Percentiles rank a stretch among this genome's conserved stretches.
Conservation (phyloP, 2,329 filamentous ascomycete species). For the Periconia sp. region DNA sequence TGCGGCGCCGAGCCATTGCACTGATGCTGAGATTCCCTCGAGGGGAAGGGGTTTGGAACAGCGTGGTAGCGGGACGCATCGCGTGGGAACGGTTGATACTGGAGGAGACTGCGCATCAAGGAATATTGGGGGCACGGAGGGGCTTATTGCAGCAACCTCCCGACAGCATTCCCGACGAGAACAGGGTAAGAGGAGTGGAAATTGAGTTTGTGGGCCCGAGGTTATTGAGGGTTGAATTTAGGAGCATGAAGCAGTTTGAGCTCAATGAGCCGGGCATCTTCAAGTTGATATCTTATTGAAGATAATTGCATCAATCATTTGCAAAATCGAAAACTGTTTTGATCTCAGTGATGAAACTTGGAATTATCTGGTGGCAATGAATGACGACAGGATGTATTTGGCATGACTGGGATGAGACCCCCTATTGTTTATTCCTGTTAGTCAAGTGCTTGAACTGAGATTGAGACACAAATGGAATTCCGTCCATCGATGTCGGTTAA, state of each 20-base stretch:
- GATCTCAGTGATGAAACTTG: too few species aligned
- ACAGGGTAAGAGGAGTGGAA: constrained; percentile 11
- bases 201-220: constrained; percentile 24
- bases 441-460: too few species aligned
- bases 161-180: constrained; percentile 9
- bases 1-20: constrained; percentile 27
- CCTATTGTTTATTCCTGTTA: too few species aligned
- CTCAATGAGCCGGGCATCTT: constrained; percentile 15
- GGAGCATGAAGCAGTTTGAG: constrained; percentile 18
- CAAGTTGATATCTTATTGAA: constrained; percentile 7
- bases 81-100: constrained; percentile 26
- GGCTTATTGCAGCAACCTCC: background rate
- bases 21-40: constrained; percentile 30
- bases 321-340: too few species aligned
- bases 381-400: too few species aligned
- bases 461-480: too few species aligned
- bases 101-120: constrained; percentile 27
- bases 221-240: constrained; percentile 22
- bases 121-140: constrained; percentile 8
- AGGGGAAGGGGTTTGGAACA: constrained; percentile 56
- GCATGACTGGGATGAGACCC: too few species aligned
- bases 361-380: too few species aligned
- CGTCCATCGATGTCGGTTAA: too few species aligned
- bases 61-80: constrained; percentile 61
- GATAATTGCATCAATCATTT: background rate